These are phyloP conservation scores for Pseudonitzschia pungens DNA, from an alignment of 108 stramenopile species.

Conservation along the genomic window DNA sequence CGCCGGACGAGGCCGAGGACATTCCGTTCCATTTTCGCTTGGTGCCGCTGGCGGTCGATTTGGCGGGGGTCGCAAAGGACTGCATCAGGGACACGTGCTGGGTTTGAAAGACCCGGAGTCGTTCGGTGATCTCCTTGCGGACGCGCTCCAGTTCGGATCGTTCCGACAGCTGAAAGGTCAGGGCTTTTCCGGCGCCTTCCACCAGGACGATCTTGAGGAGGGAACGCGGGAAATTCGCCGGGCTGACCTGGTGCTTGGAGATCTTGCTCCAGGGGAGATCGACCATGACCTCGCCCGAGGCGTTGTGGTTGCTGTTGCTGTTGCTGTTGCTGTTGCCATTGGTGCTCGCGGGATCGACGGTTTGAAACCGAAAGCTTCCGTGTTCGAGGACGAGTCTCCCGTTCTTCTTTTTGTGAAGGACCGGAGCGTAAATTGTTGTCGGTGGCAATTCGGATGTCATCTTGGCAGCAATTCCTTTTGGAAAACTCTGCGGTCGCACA, in stretches of 20 bases:
- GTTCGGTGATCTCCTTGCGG: slow-evolving; percentile 61
- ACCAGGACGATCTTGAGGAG: slow-evolving; percentile 61
- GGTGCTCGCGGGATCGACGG: neutral
- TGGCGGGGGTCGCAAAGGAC: neutral
- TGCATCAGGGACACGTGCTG: slow-evolving; percentile 3
- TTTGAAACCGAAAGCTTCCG: slow-evolving; percentile 31
- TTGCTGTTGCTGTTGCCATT: neutral
- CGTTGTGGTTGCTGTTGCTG: neutral
- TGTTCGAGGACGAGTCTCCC: slow-evolving; percentile 45
- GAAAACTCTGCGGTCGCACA: too few relatives aligned
- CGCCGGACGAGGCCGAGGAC: slow-evolving; percentile 5
- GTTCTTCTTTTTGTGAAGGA: slow-evolving; percentile 42
- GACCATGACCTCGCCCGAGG: neutral
- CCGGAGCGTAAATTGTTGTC: slow-evolving; percentile 23
- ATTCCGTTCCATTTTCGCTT: neutral
- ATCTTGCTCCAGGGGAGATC: slow-evolving; percentile 54
- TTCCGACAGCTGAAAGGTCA: slow-evolving; percentile 65
- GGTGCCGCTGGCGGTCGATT: slow-evolving; percentile 1
- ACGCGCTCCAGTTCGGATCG: slow-evolving; percentile 64
- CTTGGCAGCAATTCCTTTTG: neutral
- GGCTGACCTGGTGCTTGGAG: slow-evolving; percentile 86
- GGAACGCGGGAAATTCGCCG: slow-evolving; percentile 71
- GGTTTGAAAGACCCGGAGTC: slow-evolving; percentile 28
- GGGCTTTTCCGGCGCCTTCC: slow-evolving; percentile 34
- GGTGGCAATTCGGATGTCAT: neutral